Evolutionary conservation across 768 basidiomycete genomes (phyloP), one percentile per base, ranked within the genome.

Genomic region (Coprinellus micaceus): DNA sequence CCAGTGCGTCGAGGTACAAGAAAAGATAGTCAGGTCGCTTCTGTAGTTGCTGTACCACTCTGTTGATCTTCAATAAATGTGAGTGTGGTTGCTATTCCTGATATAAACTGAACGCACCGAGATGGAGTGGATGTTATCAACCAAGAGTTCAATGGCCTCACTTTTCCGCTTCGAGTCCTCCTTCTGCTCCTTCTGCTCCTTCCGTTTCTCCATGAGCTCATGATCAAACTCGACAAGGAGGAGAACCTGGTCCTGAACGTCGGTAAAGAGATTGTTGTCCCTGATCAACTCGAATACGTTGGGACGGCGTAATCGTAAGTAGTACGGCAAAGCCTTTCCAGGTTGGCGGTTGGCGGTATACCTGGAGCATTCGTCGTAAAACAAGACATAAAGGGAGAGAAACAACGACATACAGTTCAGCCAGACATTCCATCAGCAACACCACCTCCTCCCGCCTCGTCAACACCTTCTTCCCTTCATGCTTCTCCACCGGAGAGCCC

Each of bases 91-190:
- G 36, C 40, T n/a, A 26, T 30, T 24, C 24, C 13, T 52, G 9
- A 37, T n/a, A 15, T n/a, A 25, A 29, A 25, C 29, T 26, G 21
- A 75, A 13, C 85, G 60, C 55, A 94, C 96, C 3, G 95, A 94
- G 66, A 99, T 98, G 13, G 96, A 96, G 66, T 98, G 91, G 0
- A 91, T 90, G 65, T 98, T 93, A 60, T 98, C 87, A 15, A 98
- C 94, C 25, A 99, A 79, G 53, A 99, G 65, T 29, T 81, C 81
- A 58, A 98, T 93, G 0, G 94, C 94, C 36, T 87, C 82, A 33
- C 92, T 91, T 11, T 29, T 29, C 56, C 85, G 56, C n/a, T 58
- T 39, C 17, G 36, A 24, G n/a, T 25, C 28, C 22, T 47, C 55
- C 0, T 75, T 79, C 5, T 74, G 74, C 56, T 69, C 68, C 59